Conservation (phyloP, 2,329 filamentous ascomycete genomes). For the Karstenula rhodostoma region DNA sequence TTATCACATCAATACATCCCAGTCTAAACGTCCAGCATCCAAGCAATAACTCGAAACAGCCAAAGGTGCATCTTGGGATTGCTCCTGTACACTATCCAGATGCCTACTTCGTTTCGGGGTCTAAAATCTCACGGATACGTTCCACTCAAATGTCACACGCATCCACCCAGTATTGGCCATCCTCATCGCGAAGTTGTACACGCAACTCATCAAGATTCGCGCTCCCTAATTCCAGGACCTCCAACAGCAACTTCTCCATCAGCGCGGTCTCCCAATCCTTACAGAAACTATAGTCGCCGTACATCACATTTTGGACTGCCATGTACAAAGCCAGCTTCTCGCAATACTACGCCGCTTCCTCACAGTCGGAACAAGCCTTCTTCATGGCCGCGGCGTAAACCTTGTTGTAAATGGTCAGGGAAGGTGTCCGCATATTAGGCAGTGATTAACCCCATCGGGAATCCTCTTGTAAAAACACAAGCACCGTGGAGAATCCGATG, state of each 20-base stretch:
- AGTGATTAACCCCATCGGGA: neutral
- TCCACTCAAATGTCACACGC: neutral
- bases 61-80: neutral
- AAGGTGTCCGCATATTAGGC: neutral
- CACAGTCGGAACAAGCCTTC: neutral
- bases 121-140: neutral
- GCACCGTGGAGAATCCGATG: neutral
- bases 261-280: neutral
- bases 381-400: neutral
- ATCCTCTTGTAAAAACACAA: neutral
- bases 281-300: neutral
- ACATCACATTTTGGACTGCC: neutral
- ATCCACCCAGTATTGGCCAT: neutral
- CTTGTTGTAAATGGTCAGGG: neutral
- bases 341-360: neutral
- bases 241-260: neutral
- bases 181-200: neutral
- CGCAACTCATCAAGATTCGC: neutral
- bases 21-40: no score
- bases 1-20: no score
- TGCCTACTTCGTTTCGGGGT: neutral
- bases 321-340: neutral
- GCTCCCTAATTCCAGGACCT: neutral
- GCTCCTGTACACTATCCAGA: neutral
- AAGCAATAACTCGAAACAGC: no score